Evolutionary conservation across 352 stramenopile genomes (phyloP).

Genomic region (Globisporangium okanoganense): DNA sequence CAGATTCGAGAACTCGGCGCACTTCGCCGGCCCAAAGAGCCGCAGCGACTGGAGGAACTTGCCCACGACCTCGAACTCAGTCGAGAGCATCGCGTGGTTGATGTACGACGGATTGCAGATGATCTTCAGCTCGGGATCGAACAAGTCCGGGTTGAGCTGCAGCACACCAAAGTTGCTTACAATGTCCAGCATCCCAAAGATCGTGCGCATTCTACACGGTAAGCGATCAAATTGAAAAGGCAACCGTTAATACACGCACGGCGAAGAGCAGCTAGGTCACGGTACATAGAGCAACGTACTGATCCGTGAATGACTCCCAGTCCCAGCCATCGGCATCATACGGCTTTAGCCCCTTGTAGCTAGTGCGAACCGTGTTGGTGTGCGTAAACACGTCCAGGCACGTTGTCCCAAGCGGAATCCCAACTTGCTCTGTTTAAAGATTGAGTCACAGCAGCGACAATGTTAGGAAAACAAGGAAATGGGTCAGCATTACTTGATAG

Average conservation of each 20-base stretch:
- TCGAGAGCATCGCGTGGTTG: slow-evolving; percentile 65
- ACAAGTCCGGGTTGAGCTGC: slow-evolving; percentile 60
- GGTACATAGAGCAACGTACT: slow-evolving; percentile 27
- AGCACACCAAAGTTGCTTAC: slow-evolving; percentile 76
- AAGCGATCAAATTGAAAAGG: too few species aligned
- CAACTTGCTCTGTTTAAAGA: slow-evolving; percentile 54
- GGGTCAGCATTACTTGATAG: too few species aligned
- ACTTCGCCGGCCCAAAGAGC: slow-evolving; percentile 51
- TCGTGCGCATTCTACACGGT: slow-evolving; percentile 56
- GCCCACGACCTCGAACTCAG: slow-evolving; percentile 71
- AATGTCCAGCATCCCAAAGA: slow-evolving; percentile 76
- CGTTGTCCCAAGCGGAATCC: slow-evolving; percentile 61
- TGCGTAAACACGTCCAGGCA: slow-evolving; percentile 74
- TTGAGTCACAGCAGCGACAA: background rate
- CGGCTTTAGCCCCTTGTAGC: slow-evolving; percentile 72
- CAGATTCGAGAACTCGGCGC: slow-evolving; percentile 31
- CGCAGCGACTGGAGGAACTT: slow-evolving; percentile 78
- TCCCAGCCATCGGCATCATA: slow-evolving; percentile 56
- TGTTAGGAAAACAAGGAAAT: background rate
- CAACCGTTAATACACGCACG: background rate
- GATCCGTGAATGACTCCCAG: slow-evolving; percentile 65
- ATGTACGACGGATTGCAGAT: slow-evolving; percentile 71
- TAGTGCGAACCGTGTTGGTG: slow-evolving; percentile 50
- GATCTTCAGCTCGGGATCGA: slow-evolving; percentile 67
- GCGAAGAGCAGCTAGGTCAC: background rate